Percentiles rank a stretch among this genome's conserved stretches.
Conservation (phyloP, 1,284 basidiomycete genomes). For the Microstroma glucosiphilum region DNA sequence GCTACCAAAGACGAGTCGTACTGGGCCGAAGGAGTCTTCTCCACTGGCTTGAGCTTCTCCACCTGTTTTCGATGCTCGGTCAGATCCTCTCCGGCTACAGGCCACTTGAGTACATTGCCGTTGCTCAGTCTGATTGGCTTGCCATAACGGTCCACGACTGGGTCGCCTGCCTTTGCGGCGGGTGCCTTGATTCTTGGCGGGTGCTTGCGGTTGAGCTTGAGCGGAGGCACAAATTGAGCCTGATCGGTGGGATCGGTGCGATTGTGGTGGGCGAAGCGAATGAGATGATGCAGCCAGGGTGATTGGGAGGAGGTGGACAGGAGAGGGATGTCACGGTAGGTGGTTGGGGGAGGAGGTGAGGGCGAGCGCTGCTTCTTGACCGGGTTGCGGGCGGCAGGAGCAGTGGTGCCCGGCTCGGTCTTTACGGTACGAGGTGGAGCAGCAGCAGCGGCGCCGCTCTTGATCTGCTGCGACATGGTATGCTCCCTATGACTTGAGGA, state of each 20-base stretch:
- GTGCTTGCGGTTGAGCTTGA: constrained; percentile 49
- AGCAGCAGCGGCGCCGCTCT: no score
- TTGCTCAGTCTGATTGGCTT: constrained; percentile 35
- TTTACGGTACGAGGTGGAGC: no score
- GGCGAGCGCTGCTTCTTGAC: constrained; percentile 1
- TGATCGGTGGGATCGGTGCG: constrained; percentile 41
- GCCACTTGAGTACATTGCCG: constrained; percentile 30
- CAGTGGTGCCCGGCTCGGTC: no score
- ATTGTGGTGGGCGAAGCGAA: constrained; percentile 44
- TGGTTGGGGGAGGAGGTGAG: constrained; percentile 28
- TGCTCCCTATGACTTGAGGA: no score
- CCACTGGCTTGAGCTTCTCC: constrained; percentile 2
- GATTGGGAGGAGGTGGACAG: constrained; percentile 33
- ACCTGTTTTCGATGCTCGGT: constrained; percentile 7
- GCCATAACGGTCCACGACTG: constrained; percentile 39
- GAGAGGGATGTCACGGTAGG: constrained; percentile 46
- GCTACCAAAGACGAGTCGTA: constrained; percentile 25
- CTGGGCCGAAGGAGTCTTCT: constrained; percentile 1
- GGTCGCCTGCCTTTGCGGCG: constrained; percentile 37
- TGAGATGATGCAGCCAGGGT: constrained; percentile 33
- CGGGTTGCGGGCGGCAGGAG: background rate
- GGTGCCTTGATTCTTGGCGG: constrained; percentile 44
- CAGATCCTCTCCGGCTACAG: constrained; percentile 13
- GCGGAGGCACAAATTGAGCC: constrained; percentile 38
- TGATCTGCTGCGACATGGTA: no score